Evolutionary conservation across 306 rosid species (phyloP).

Genomic region (Vicia faba): DNA sequence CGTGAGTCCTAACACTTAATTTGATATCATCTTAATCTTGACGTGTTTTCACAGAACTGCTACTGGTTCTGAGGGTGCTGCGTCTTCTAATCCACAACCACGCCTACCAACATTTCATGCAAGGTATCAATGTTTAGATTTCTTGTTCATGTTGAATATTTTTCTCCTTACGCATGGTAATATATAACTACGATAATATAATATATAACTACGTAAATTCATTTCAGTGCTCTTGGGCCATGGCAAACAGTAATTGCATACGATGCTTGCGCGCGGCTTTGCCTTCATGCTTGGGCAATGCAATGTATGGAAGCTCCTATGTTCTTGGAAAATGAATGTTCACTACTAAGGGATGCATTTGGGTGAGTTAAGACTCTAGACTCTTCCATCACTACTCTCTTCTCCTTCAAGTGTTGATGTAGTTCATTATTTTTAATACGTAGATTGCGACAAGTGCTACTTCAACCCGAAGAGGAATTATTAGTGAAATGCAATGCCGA

Average conservation of each 20-base stretch:
- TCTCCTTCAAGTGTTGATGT: constrained; percentile 13
- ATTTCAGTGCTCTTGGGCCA: constrained; percentile 87
- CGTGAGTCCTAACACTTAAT: not conserved
- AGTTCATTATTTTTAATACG: constrained; percentile 26
- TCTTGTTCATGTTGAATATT: constrained; percentile 31
- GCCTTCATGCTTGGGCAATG: constrained; percentile 99
- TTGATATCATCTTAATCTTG: constrained; percentile 16
- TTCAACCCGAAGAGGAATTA: constrained; percentile 92
- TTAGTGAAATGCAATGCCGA: constrained; percentile 75
- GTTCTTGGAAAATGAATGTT: constrained; percentile 94
- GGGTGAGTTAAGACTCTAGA: constrained; percentile 58
- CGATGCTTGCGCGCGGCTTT: constrained; percentile 94
- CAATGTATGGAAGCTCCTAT: constrained; percentile 97
- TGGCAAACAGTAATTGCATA: constrained; percentile 93
- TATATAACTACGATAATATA: constrained; percentile 32
- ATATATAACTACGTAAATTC: constrained; percentile 33
- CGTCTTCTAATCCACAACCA: constrained; percentile 55
- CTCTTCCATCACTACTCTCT: constrained; percentile 32
- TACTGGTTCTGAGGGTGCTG: constrained; percentile 63
- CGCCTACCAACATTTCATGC: constrained; percentile 94
- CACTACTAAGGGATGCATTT: constrained; percentile 82
- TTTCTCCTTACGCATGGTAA: constrained; percentile 34
- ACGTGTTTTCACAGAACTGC: constrained; percentile 53
- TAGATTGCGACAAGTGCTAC: constrained; percentile 80
- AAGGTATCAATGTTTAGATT: constrained; percentile 51